Conservation (phyloP, 2,329 filamentous ascomycete genomes). For the Oidium heveae region DNA sequence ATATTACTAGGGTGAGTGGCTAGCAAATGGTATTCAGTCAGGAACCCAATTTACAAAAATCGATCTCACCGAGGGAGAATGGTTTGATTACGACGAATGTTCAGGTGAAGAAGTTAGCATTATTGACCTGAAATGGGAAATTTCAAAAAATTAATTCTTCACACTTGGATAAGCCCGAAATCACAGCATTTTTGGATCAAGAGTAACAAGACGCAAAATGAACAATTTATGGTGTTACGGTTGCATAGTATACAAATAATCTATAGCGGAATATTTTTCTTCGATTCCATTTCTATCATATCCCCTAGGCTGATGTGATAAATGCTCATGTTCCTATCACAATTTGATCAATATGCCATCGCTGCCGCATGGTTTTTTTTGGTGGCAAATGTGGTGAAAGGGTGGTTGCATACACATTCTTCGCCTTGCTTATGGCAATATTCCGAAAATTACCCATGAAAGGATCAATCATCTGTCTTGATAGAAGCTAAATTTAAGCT, state of each 20-base stretch:
- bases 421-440: too few relatives aligned
- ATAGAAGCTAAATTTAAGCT: too few relatives aligned
- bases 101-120: constrained; percentile 76
- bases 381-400: too few relatives aligned
- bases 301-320: neutral
- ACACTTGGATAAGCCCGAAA: neutral
- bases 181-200: neutral
- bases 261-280: neutral
- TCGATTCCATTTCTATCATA: neutral
- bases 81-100: constrained; percentile 97
- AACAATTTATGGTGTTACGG: neutral
- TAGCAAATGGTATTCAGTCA: constrained; percentile 59
- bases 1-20: constrained; percentile 51
- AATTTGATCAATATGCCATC: too few relatives aligned
- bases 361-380: too few relatives aligned
- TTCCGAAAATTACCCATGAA: too few relatives aligned
- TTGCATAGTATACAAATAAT: neutral
- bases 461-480: too few relatives aligned
- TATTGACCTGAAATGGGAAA: constrained; percentile 69
- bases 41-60: constrained; percentile 59
- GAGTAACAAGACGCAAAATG: neutral
- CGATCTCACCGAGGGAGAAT: constrained; percentile 72
- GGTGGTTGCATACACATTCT: too few relatives aligned
- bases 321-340: neutral
- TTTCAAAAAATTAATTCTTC: constrained; percentile 18